Evolutionary conservation across 2,329 filamentous ascomycete genomes (phyloP).

Genomic region (Elsinoe batatas): DNA sequence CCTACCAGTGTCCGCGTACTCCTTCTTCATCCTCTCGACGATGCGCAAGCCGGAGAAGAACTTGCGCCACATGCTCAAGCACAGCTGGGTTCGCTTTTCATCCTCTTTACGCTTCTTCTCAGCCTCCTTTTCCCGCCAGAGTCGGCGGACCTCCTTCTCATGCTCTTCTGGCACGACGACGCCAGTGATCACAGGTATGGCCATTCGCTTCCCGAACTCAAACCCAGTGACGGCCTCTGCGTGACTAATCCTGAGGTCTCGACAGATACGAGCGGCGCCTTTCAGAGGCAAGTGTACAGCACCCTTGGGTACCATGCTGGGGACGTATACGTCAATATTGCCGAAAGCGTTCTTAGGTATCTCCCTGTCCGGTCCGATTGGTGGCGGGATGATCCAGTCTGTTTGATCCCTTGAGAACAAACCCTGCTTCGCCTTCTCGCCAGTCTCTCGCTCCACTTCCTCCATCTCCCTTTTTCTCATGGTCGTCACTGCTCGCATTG

Average conservation of each 20-base stretch:
- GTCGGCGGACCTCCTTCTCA: constrained; percentile 61
- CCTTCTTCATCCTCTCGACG: constrained; percentile 61
- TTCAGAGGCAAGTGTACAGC: constrained; percentile 75
- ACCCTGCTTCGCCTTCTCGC: constrained; percentile 76
- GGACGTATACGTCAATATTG: constrained; percentile 92
- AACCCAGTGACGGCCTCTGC: constrained; percentile 94
- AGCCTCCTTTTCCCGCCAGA: constrained; percentile 63
- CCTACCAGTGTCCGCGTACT: constrained; percentile 56
- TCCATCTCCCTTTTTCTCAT: constrained; percentile 82
- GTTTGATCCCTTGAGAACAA: constrained; percentile 79
- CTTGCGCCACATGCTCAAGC: constrained; percentile 71
- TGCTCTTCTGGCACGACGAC: constrained; percentile 82
- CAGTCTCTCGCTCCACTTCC: constrained; percentile 68
- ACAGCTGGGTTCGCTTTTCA: constrained; percentile 65
- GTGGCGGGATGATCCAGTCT: constrained; percentile 86
- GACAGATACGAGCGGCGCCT: constrained; percentile 70
- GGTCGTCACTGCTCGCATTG: constrained; percentile 81
- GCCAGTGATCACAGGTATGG: constrained; percentile 82
- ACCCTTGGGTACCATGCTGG: constrained; percentile 81
- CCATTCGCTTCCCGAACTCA: constrained; percentile 90
- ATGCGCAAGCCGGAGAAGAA: constrained; percentile 80
- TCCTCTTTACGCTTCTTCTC: constrained; percentile 71
- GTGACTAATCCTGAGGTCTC: constrained; percentile 73
- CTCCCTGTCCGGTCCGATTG: constrained; percentile 63
- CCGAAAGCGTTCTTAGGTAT: constrained; percentile 94